A percentile compares a stretch with the other conserved stretches of the same genome.
Evolutionary conservation across 345 rosid species (phyloP).

Genomic region (Corymbia maculata): DNA sequence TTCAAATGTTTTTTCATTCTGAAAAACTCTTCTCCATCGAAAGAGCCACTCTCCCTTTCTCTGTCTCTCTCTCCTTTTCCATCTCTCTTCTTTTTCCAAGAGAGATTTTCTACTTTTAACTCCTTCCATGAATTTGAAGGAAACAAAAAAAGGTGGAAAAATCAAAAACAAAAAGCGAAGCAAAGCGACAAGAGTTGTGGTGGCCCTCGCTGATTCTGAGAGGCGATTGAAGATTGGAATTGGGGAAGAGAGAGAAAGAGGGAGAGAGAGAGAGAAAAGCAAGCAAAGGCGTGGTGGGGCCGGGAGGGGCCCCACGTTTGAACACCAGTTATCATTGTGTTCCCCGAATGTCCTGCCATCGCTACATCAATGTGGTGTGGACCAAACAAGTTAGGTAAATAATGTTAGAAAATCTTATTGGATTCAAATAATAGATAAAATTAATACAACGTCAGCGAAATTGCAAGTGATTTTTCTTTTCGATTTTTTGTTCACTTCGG

Average conservation of each 20-base stretch:
- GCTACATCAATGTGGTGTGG: neutral
- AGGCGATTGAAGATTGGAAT: neutral
- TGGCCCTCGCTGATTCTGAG: neutral
- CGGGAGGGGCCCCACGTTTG: neutral
- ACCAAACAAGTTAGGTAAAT: neutral
- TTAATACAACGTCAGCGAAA: neutral
- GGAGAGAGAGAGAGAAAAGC: neutral
- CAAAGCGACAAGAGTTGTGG: neutral
- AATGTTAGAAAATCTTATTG: neutral
- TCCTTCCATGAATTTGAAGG: neutral
- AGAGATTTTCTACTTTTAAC: neutral
- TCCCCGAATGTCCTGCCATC: neutral
- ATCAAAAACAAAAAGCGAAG: neutral
- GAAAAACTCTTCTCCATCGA: neutral
- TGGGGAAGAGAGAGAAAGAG: neutral
- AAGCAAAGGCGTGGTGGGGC: neutral
- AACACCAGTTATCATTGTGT: neutral
- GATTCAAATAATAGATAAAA: neutral
- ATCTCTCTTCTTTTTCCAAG: neutral
- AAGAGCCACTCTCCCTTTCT: neutral
- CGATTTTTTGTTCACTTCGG: neutral
- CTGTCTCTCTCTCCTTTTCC: neutral
- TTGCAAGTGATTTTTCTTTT: neutral
- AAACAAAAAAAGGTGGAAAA: neutral
- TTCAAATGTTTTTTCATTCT: neutral